Base-by-base conservation (phyloP, 2,329 filamentous ascomycete species). In the Davidsoniella eucalypti region DNA sequence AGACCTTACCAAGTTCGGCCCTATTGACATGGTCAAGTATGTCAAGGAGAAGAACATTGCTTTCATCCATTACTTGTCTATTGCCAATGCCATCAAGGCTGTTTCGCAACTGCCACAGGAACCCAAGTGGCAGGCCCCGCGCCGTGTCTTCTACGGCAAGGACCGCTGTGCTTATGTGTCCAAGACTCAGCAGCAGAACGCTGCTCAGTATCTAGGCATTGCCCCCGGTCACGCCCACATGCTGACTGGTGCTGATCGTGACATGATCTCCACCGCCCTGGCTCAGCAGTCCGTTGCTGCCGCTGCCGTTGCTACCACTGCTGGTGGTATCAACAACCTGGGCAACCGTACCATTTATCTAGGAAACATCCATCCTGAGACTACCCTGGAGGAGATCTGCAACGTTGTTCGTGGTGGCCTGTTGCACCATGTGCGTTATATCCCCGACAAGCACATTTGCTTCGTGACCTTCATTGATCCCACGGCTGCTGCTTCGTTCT, bases 401-500 rank as follows among this genome's bases (percentile, higher is more conserved):
- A 98, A 98, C 61, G 92, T 98, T 52, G 92, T 98, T 48, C 80
- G 92, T 56, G 92, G 92, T 53, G 92, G 92, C 59, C 76, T 98
- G 56, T 74, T 98, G 59, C 92, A 98, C 65, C 92, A 98, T 65
- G 94, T 98, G 65, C 87, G 92, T 58, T 98, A 96, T 68, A 98
- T 98, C 59, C 92, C 92, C 5, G 92, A 98, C 70, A 98, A 98
- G 77, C 92, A 98, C 68, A 98, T 98, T 58, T 98, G 92, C 73
- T 98, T 98, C 62, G 92, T 98, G 52, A 98, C 92, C 1, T 98
- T 98, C 67, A 96, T 98, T 64, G 92, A 98, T 61, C 92, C 92
- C 7, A 98, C 92, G 21, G 93, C 92, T 3, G 92, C 92, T 21
- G 92, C 92, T 39, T 95, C 90, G 1, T 98, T 98, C 71, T 98